These are phyloP conservation scores for Bremia lactucae DNA, from an alignment of 352 stramenopile genomes.

Conservation along the genomic window DNA sequence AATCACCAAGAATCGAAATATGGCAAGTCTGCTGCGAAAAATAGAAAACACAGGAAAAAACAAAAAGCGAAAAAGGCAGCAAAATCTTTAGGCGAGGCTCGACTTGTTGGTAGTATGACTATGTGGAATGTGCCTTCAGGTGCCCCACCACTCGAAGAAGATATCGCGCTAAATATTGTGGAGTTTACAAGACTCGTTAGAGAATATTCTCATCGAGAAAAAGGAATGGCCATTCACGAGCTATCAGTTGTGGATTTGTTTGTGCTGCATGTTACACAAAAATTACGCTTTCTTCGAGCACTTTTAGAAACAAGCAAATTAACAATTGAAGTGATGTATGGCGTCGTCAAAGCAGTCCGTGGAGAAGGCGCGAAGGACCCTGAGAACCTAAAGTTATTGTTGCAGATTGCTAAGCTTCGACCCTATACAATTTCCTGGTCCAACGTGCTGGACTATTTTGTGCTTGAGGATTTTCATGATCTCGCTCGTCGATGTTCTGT, in stretches of 20 bases:
- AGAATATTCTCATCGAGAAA: neutral
- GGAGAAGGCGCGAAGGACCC: neutral
- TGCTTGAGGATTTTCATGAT: conserved; percentile 20
- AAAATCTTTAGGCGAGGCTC: neutral
- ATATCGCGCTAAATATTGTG: conserved; percentile 1
- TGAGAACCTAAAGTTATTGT: conserved; percentile 5
- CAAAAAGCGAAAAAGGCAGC: neutral
- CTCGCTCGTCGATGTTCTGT: conserved; percentile 18
- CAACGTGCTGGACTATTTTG: conserved; percentile 18
- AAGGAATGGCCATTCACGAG: neutral
- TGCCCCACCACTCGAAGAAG: neutral
- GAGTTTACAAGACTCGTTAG: neutral
- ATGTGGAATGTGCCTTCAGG: neutral
- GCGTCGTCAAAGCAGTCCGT: neutral
- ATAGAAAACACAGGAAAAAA: conserved; percentile 3
- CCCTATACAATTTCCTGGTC: conserved; percentile 23
- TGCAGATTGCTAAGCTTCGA: conserved; percentile 10
- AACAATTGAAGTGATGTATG: conserved; percentile 1
- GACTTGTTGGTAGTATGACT: conserved; percentile 1
- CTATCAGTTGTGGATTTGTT: conserved; percentile 20
- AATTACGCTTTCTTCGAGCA: conserved; percentile 10
- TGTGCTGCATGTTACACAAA: conserved; percentile 10
- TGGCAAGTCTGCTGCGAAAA: neutral
- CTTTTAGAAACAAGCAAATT: neutral
- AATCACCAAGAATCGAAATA: neutral